Conservation (phyloP, 2,329 filamentous ascomycete species). For the Trichophyton rubrum region DNA sequence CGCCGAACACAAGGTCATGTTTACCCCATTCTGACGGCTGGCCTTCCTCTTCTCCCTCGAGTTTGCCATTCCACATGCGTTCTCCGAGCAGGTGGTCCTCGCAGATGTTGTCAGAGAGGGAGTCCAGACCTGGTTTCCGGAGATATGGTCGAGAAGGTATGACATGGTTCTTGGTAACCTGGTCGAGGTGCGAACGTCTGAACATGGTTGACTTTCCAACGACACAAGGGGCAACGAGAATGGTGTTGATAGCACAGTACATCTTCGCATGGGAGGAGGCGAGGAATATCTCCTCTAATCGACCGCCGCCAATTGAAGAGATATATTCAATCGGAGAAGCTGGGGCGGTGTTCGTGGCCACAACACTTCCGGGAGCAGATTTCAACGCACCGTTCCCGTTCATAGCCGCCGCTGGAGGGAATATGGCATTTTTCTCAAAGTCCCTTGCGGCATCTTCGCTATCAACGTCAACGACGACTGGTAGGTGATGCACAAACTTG, state of each 20-base stretch:
- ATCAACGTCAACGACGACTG: constrained; percentile 67
- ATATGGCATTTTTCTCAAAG: constrained; percentile 16
- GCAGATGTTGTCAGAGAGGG: constrained; percentile 91
- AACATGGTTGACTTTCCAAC: constrained; percentile 99
- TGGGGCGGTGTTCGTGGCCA: neutral
- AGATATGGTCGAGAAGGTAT: constrained; percentile 26
- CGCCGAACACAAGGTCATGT: constrained; percentile 72
- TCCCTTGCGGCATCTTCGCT: constrained; percentile 15
- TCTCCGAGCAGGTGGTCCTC: constrained; percentile 96
- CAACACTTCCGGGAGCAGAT: neutral
- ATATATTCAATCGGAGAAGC: constrained; percentile 8
- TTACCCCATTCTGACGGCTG: constrained; percentile 46
- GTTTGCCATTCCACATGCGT: constrained; percentile 57
- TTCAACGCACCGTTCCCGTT: neutral
- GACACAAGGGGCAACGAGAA: constrained; percentile 79
- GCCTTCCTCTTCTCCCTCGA: constrained; percentile 28
- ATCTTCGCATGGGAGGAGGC: constrained; percentile 91
- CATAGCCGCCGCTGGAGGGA: neutral
- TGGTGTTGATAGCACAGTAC: constrained; percentile 92
- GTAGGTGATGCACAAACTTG: constrained; percentile 93
- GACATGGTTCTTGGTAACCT: constrained; percentile 48
- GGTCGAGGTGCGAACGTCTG: constrained; percentile 75
- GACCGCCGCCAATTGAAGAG: constrained; percentile 52
- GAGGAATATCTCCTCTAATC: constrained; percentile 90
- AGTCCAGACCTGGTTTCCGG: constrained; percentile 62